These are phyloP conservation scores for Ballota nigra DNA, from an alignment of 257 asterid genomes.

Conservation along the genomic window DNA sequence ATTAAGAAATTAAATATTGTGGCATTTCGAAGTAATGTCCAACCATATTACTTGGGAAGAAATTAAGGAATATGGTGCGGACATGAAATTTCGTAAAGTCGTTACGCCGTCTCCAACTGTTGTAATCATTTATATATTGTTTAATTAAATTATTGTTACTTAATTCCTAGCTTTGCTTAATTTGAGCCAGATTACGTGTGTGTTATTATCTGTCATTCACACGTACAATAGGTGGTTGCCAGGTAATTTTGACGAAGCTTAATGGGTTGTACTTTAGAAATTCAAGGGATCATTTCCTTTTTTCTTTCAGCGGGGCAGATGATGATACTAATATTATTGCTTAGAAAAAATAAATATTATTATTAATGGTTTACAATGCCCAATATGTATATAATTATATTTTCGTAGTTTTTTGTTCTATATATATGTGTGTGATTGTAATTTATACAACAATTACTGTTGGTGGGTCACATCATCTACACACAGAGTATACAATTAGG, in stretches of 20 bases:
- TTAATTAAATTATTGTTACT: not conserved
- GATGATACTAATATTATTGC: too few relatives aligned
- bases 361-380: too few relatives aligned
- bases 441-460: not conserved
- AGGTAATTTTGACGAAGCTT: slow-evolving; percentile 32
- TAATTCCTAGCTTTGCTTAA: not conserved
- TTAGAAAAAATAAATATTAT: too few relatives aligned
- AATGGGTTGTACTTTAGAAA: not conserved
- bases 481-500: not conserved
- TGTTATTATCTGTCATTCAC: slow-evolving; percentile 20
- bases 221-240: slow-evolving; percentile 19
- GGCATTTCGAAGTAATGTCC: not conserved
- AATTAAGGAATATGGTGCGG: slow-evolving; percentile 25
- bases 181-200: slow-evolving; percentile 11
- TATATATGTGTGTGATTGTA: not conserved
- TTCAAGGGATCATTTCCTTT: not conserved
- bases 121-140: not conserved
- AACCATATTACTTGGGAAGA: slow-evolving; percentile 23
- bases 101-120: slow-evolving; percentile 33
- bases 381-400: too few relatives aligned
- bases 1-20: not conserved
- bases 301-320: not conserved
- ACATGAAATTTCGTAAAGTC: slow-evolving; percentile 20
- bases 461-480: not conserved
- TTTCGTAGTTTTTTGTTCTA: too few relatives aligned